Evolutionary conservation across 768 basidiomycete genomes (phyloP), one percentile per base, ranked within the genome.

Genomic region (Suillus subluteus): DNA sequence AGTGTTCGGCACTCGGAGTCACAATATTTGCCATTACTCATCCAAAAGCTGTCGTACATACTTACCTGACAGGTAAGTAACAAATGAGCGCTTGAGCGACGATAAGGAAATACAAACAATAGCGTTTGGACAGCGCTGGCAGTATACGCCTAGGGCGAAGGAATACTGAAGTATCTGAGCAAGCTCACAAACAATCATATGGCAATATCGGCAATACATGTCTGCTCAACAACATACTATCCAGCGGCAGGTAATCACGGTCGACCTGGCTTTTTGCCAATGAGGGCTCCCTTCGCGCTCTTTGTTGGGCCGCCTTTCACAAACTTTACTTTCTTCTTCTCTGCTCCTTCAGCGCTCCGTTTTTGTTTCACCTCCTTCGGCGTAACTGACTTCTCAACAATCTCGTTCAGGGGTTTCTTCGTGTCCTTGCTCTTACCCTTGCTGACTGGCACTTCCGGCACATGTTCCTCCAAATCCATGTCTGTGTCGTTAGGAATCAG

Each of bases 301-400:
- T 84, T 86, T 37, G 79, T 77, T 12, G 78, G 78, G 68, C 78
- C 75, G 23, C 77, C 70, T 66, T 76, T 74, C 48, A 77, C 65
- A 12, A 79, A 66, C 68, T 78, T 82, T 62, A 79, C 82, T 76
- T 88, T 90, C 78, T 91, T 91, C 80, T 85, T 88, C 75, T 85
- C 85, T 3, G 81, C 81, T 58, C 78, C 75, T 43, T 74, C 78
- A 1, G 73, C 76, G 26, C 74, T 75, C 63, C 82, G 80, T 73
- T 89, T 89, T 73, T 82, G 80, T 78, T 88, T 88, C 69, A 85
- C 70, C 67, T 87, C 86, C 21, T 82, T 80, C 58, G 73, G 79
- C 9, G 78, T 81, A 62, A 84, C 59, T 1, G 67, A 80, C 50
- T 81, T 80, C 65, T 76, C 80, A 4, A 48, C 62, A 11, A 58